phyloP scores from a whole-genome alignment of 441 rosid genomes.

The Euphorbia celastroides region DNA sequence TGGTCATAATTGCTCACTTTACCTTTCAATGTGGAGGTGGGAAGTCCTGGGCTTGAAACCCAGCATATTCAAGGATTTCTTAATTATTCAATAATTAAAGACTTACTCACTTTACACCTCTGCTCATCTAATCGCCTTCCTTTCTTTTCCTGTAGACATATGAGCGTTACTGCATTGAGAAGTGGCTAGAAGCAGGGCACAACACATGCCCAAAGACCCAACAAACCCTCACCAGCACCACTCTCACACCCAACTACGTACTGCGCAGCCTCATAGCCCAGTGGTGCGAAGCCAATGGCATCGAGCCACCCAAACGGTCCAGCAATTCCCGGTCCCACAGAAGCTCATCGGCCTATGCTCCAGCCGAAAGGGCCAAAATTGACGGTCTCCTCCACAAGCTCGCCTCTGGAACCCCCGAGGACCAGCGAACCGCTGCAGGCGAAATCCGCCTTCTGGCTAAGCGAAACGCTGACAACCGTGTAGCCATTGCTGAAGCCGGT shows the following conservation, averaged over 20 bases:
- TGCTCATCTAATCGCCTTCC: too few species aligned
- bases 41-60: too few species aligned
- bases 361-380: too few species aligned
- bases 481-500: slow-evolving; percentile 90
- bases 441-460: slow-evolving; percentile 91
- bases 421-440: slow-evolving; percentile 92
- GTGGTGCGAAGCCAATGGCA: slow-evolving; percentile 95
- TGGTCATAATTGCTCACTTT: too few species aligned
- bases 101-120: too few species aligned
- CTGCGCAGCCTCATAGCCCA: slow-evolving; percentile 80
- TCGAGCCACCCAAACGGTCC: slow-evolving; percentile 83
- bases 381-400: slow-evolving; percentile 53
- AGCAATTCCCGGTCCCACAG: too few species aligned
- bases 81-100: too few species aligned
- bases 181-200: slow-evolving; percentile 97
- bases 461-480: slow-evolving; percentile 90
- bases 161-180: slow-evolving; percentile 88
- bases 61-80: too few species aligned
- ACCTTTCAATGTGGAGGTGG: too few species aligned
- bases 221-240: slow-evolving; percentile 75
- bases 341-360: too few species aligned
- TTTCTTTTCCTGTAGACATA: slow-evolving; percentile 87
- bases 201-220: slow-evolving; percentile 96
- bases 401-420: slow-evolving; percentile 55
- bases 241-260: slow-evolving; percentile 84